Evolutionary conservation across 257 asterid genomes (phyloP).

Genomic region (Capsicum chinense): DNA sequence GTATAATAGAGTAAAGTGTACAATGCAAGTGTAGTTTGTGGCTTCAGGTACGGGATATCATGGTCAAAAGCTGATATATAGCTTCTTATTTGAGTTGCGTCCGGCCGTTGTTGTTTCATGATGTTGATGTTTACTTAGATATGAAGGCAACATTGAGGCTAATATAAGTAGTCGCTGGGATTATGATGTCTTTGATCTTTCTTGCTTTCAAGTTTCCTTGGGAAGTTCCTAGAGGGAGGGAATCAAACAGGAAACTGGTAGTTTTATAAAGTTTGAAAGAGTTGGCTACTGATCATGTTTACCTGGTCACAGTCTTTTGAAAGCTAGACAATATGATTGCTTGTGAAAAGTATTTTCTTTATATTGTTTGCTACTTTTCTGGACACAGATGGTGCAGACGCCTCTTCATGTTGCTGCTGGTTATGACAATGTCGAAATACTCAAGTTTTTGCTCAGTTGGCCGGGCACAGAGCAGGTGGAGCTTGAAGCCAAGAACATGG

Average conservation of each 20-base stretch:
- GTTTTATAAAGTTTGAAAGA: not conserved
- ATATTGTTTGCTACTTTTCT: slow-evolving; percentile 14
- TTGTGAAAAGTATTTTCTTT: slow-evolving; percentile 16
- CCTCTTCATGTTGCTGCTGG: slow-evolving; percentile 99
- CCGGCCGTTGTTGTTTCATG: slow-evolving; percentile 3
- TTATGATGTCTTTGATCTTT: not conserved
- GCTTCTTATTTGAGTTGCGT: not conserved
- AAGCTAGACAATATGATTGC: slow-evolving; percentile 20
- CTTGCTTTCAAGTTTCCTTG: not conserved
- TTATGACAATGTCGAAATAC: slow-evolving; percentile 76
- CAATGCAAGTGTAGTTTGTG: not conserved
- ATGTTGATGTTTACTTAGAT: not conserved
- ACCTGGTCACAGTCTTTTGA: not conserved
- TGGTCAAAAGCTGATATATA: not conserved
- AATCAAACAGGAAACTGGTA: not conserved
- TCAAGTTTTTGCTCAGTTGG: slow-evolving; percentile 75
- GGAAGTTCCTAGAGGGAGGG: not conserved
- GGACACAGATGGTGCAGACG: slow-evolving; percentile 87
- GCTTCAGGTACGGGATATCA: not conserved
- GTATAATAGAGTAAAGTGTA: not conserved
- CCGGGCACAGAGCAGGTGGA: slow-evolving; percentile 80
- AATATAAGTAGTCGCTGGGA: not conserved
- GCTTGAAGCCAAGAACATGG: slow-evolving; percentile 94
- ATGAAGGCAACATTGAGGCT: not conserved
- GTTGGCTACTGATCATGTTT: slow-evolving; percentile 3